Evolutionary conservation across 768 basidiomycete genomes (phyloP), one percentile per base, ranked within the genome.

Genomic region (Suillus hirtellus): DNA sequence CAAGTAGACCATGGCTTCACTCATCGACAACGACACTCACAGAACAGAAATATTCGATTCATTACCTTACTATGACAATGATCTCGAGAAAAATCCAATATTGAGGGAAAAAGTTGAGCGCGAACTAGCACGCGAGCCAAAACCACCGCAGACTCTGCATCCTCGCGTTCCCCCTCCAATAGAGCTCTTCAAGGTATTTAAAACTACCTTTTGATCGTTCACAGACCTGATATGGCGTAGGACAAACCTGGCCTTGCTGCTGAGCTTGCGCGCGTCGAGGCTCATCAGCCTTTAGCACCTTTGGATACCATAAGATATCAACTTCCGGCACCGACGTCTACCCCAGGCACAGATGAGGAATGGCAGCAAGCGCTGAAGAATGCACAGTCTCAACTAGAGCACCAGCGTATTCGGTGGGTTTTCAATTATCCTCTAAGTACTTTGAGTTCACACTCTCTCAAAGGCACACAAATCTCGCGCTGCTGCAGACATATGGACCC

Each of bases 51-150:
- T 89, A 43, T 86, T 94, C 68, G 95, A 97, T 76, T 91, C 94
- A 31, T 81, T 97, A 66, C 95, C 95, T 19, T 98, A 97, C 78
- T 95, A 93, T 71, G 95, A 98, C 79, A 92, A 95, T 73, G 94
- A 97, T 73, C 82, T 96, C 59, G 90, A 94, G 64, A 84, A 84
- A 61, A 85, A 83, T 64, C 92, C 93, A 1, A 70, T 82, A 44
- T 79, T 95, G 44, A 87, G 84, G 72, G 84, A 87, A 71, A 89
- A 88, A 72, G 93, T 94, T 17, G 89, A 92, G 62, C 80, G 80
- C 66, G 93, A 94, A 72, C 76, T 95, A 46, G 87, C 87, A 34
- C 82, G 84, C n/a, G 88, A 93, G 72, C 81, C 84, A 66, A 87
- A 85, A 66, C 78, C 84, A 19, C 84, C 85, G 47, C 75, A 80